These are phyloP conservation scores for Fusarium sp. DNA, from an alignment of 2,329 filamentous ascomycete genomes.

Conservation along the genomic window DNA sequence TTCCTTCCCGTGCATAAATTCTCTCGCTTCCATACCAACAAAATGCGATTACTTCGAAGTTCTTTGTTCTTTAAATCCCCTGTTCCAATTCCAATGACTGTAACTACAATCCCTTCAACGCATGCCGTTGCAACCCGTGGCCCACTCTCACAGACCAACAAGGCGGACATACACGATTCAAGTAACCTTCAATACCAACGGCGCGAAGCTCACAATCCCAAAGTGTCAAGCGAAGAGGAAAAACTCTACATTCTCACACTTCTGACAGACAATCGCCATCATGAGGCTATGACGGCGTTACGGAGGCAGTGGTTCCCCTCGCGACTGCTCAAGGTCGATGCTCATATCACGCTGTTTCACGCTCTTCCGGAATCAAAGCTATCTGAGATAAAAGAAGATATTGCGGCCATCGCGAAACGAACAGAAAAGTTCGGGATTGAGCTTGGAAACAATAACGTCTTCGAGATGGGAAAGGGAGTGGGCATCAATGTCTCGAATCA, in stretches of 20 bases:
- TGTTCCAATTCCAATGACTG: constrained; percentile 9
- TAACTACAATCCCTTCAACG: constrained; percentile 23
- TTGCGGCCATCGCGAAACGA: not conserved
- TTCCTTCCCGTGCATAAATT: not conserved
- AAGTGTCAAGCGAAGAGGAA: not conserved
- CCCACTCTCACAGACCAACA: constrained; percentile 8
- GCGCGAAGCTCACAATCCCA: constrained; percentile 21
- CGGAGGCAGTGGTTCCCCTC: constrained; percentile 36
- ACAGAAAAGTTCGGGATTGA: constrained; percentile 14
- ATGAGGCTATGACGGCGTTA: constrained; percentile 23
- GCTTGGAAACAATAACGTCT: constrained; percentile 9
- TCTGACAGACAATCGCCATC: constrained; percentile 24
- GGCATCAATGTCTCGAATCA: constrained; percentile 28
- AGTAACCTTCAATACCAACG: constrained; percentile 28
- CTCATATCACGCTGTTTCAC: constrained; percentile 38
- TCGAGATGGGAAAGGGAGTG: constrained; percentile 34
- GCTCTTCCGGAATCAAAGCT: constrained; percentile 36
- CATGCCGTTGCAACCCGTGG: constrained; percentile 5
- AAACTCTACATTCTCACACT: constrained; percentile 32
- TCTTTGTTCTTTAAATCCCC: not conserved
- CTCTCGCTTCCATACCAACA: too few relatives aligned
- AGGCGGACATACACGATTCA: constrained; percentile 11
- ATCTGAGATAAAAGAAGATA: constrained; percentile 14
- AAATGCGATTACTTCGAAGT: not conserved
- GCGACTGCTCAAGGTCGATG: constrained; percentile 31